These are phyloP conservation scores for Verticillium longisporum DNA, from an alignment of 2,329 filamentous ascomycete genomes.

Conservation along the genomic window DNA sequence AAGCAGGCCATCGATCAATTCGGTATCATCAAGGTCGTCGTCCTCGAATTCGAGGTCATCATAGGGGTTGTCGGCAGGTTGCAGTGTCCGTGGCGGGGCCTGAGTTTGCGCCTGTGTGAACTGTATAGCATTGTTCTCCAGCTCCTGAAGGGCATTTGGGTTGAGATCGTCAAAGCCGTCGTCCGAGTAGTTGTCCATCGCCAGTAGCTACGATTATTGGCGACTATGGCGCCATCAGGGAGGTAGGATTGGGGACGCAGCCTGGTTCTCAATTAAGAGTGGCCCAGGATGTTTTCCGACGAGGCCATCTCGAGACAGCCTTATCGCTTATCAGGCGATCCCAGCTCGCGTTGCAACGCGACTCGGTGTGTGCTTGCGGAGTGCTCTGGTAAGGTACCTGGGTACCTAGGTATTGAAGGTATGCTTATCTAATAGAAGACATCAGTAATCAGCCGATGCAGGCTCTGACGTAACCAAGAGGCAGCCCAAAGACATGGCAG, in stretches of 20 bases:
- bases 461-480: not conserved
- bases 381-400: not conserved
- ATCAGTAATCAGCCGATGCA: not conserved
- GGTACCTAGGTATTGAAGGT: not conserved
- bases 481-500: not conserved
- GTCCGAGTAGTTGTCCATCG: constrained; percentile 55
- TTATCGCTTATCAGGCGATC: not conserved
- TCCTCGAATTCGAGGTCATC: constrained; percentile 43
- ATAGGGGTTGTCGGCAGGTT: constrained; percentile 15
- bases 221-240: not conserved
- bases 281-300: not conserved
- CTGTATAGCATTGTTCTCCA: constrained; percentile 58
- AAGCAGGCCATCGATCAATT: constrained; percentile 44
- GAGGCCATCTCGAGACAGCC: not conserved
- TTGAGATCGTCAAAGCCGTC: constrained; percentile 57
- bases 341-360: not conserved
- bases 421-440: not conserved
- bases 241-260: not conserved
- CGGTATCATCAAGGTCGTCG: constrained; percentile 51
- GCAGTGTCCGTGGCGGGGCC: constrained; percentile 12
- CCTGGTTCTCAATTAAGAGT: not conserved
- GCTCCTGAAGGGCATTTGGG: constrained; percentile 49
- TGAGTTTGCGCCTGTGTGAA: constrained; percentile 44
- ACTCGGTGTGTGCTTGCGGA: not conserved
- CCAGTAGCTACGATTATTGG: not conserved